Base-by-base conservation (phyloP, 2,329 filamentous ascomycete species). In the Fusarium chuoi region DNA sequence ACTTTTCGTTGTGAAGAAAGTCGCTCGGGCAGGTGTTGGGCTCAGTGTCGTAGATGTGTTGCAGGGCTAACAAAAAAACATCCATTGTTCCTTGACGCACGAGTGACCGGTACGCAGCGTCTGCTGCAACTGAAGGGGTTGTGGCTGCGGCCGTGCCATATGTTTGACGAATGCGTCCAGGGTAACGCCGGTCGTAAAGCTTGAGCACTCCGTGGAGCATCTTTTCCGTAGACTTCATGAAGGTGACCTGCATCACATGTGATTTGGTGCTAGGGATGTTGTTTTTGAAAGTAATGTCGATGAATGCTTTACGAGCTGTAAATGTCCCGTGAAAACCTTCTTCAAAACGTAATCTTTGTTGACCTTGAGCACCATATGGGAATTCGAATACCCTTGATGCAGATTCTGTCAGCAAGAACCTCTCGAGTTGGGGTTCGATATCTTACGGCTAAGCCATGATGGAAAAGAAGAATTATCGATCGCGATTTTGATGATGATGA, bases 21-120 rank as follows among this genome's bases (percentile, higher is more conserved):
- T 30, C 22, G 7, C 14, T 3, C 4, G 54, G n/a, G 6, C 11
- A 13, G 5, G 30, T 6, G 11, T 6, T 13, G 18, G 20, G 13
- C 1, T 9, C 5, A 5, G 1, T 22, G 15, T n/a, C 1, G 8
- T 14, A 33, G 11, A 3, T 57, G 5, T 12, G n/a, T 22, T 22
- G 1, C 5, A 46, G 6, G 13, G 10, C 20, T 18, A 13, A 18
- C n/a, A 1, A 15, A 30, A 59, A 18, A 24, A 5, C 22, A 5
- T 20, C 0, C 15, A 48, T 46, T 6, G 8, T 7, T 3, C 44
- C 35, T 6, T 11, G 22, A 8, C 33, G 15, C 13, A 60, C 3
- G 1, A 60, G 26, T 14, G 8, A 5, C 7, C 13, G n/a, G 41
- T 26, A 60, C 2, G 28, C 36, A 12, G 7, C n/a, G n/a, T 52